A percentile compares a stretch with the other conserved stretches of the same genome.
These are phyloP conservation scores for Wallacemonas sp. DNA, from an alignment of 208 protist genomes.

Conservation along the genomic window DNA sequence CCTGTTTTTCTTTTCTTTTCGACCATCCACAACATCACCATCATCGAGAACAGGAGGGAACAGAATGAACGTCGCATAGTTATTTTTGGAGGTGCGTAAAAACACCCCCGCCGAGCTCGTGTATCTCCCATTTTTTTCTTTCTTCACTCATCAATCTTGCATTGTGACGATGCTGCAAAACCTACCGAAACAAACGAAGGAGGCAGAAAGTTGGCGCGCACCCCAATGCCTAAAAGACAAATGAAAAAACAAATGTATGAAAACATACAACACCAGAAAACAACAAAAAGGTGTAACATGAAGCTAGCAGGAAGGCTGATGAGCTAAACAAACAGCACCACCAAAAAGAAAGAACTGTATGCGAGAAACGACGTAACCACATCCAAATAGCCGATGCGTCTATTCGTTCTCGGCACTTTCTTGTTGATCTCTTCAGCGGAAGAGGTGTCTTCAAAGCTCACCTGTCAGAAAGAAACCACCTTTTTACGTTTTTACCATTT, in stretches of 20 bases:
- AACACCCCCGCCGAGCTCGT: background rate
- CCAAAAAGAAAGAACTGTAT: background rate
- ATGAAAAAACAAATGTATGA: constrained; percentile 4
- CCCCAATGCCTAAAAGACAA: too few species aligned
- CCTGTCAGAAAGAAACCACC: background rate
- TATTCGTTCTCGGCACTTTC: too few species aligned
- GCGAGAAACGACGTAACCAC: background rate
- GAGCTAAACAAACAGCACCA: too few species aligned
- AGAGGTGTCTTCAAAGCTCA: background rate
- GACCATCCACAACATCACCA: background rate
- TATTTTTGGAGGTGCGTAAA: background rate
- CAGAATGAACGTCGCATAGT: constrained; percentile 1
- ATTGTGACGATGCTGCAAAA: background rate
- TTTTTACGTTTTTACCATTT: background rate
- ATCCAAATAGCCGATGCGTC: too few species aligned
- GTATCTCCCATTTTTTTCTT: background rate
- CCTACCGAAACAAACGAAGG: background rate
- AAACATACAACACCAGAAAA: background rate
- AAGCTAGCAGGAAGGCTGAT: too few species aligned
- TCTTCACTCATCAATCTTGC: background rate
- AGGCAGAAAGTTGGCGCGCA: too few species aligned
- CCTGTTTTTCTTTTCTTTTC: constrained; percentile 24
- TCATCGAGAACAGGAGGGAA: background rate
- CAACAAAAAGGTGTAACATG: background rate
- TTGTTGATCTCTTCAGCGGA: background rate